phyloP scores from a whole-genome alignment of 1,284 basidiomycete genomes.

The Inonotus obliquus region DNA sequence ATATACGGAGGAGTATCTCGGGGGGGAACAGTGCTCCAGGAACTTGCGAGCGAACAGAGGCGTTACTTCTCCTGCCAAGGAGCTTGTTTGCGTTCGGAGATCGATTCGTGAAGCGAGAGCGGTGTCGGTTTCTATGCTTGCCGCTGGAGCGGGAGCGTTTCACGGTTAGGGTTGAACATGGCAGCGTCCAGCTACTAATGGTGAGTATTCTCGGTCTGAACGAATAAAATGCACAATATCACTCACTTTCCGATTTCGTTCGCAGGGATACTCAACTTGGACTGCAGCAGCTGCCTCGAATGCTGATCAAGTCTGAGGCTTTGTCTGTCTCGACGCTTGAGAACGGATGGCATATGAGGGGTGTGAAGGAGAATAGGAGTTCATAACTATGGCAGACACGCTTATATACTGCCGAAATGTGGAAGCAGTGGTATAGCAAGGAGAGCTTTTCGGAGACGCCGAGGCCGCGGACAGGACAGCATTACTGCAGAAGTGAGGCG shows the following conservation, averaged over 20 bases:
- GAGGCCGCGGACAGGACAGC: not conserved
- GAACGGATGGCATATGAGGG: slow-evolving; percentile 7
- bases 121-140: not conserved
- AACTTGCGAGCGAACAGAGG: not conserved
- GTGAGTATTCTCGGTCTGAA: not conserved
- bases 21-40: slow-evolving; percentile 32
- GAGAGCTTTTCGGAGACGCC: not conserved
- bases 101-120: not conserved
- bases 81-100: slow-evolving; percentile 1
- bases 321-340: slow-evolving; percentile 13
- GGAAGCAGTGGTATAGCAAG: not conserved
- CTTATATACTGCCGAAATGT: slow-evolving; percentile 1
- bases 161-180: not conserved
- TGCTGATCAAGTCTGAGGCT: slow-evolving; percentile 15
- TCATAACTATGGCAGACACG: not conserved
- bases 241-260: not conserved
- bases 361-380: not conserved
- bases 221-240: not conserved
- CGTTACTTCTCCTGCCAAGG: not conserved
- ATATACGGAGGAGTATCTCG: slow-evolving; percentile 58
- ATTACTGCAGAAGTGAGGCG: not conserved
- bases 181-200: not conserved
- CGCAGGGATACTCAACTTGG: slow-evolving; percentile 7
- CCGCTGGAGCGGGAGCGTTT: not conserved
- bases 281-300: slow-evolving; percentile 10